A percentile compares a stretch with the other conserved stretches of the same genome.
Evolutionary conservation across 2,329 filamentous ascomycete species (phyloP).

Genomic region (Fusarium scirpi): DNA sequence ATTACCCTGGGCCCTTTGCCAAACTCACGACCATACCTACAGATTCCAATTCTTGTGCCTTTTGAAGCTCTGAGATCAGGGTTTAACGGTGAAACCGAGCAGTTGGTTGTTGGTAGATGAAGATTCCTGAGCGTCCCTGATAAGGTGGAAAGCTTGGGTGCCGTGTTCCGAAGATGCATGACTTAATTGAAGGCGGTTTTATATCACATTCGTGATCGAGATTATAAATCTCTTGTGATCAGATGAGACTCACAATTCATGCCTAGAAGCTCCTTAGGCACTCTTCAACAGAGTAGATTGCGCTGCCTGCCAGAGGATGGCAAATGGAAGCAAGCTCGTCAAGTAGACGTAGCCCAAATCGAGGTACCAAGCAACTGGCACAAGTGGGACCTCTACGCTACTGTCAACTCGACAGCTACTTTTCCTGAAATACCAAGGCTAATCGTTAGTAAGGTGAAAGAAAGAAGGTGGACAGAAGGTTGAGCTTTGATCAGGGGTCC

Average conservation of each 20-base stretch:
- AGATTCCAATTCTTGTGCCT: rapidly evolving
- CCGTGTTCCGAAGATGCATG: background rate
- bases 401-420: background rate
- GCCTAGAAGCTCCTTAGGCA: too few relatives aligned
- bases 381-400: background rate
- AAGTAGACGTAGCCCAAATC: background rate
- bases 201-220: rapidly evolving
- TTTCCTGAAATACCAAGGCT: background rate
- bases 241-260: too few relatives aligned
- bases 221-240: background rate
- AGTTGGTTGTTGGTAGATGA: rapidly evolving
- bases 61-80: background rate
- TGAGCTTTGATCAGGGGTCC: background rate
- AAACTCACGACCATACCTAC: rapidly evolving
- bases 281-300: too few relatives aligned
- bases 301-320: too few relatives aligned
- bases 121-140: background rate
- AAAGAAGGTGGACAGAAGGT: background rate
- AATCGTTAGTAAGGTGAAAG: background rate
- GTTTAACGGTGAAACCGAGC: background rate
- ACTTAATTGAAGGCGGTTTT: rapidly evolving
- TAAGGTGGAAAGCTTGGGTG: background rate
- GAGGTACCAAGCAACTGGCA: background rate
- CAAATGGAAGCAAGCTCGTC: too few relatives aligned
- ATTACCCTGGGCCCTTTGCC: background rate